phyloP scores from a whole-genome alignment of 179 eudicot genomes.

The Corrigiola litoralis region DNA sequence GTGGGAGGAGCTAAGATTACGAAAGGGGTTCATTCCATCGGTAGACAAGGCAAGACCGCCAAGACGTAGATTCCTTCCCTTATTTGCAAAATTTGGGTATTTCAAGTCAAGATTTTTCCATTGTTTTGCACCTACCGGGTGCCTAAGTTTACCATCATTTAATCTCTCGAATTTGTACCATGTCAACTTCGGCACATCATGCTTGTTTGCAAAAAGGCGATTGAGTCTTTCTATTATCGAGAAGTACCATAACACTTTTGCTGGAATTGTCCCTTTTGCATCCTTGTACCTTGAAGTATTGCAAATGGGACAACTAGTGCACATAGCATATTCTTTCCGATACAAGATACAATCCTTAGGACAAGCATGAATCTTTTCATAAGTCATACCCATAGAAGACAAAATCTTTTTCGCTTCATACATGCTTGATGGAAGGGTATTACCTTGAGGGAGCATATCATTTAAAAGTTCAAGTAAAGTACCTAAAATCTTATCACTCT shows the following conservation, averaged over 20 bases:
- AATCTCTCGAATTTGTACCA: background rate
- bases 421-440: background rate
- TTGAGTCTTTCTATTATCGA: background rate
- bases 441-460: background rate
- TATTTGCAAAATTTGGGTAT: background rate
- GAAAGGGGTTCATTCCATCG: conserved; percentile 6
- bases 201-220: background rate
- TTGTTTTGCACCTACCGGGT: background rate
- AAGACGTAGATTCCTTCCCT: background rate
- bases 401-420: background rate
- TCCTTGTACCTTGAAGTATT: background rate
- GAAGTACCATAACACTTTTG: conserved; percentile 3
- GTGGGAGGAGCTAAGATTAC: background rate
- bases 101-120: background rate
- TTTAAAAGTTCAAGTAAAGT: background rate
- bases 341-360: background rate
- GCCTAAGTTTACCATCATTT: background rate
- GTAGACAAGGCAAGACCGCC: background rate
- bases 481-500: conserved; percentile 1
- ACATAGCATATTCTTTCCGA: background rate
- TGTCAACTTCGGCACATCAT: background rate
- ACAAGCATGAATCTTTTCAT: conserved; percentile 1
- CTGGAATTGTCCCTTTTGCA: background rate
- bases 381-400: background rate
- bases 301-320: background rate